Conservation (phyloP, 1,139 yeast species). For the Kodamaea sp. region DNA sequence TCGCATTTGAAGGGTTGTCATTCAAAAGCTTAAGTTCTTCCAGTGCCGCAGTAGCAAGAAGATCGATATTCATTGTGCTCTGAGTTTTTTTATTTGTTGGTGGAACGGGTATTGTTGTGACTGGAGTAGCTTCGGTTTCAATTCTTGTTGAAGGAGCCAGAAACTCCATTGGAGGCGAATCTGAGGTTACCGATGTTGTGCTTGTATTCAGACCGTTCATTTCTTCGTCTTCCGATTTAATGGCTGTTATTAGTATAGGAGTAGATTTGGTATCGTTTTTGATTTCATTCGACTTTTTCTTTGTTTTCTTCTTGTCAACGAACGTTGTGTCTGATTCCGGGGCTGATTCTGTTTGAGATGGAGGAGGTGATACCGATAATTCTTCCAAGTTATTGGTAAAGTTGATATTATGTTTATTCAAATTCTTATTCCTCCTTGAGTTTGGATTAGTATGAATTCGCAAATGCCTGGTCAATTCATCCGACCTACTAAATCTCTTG, state of each 20-base stretch:
- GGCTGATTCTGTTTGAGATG: conserved; percentile 1
- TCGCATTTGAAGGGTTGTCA: conserved; percentile 32
- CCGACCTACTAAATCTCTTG: conserved; percentile 64
- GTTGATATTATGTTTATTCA: conserved; percentile 13
- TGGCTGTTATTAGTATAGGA: not conserved
- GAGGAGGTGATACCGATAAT: conserved; percentile 1
- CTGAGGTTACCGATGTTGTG: not conserved
- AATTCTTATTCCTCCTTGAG: conserved; percentile 54
- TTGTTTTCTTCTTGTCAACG: conserved; percentile 1
- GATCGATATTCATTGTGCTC: conserved; percentile 60
- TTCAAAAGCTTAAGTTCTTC: conserved; percentile 63
- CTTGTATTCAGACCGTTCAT: not conserved
- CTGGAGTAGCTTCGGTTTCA: not conserved
- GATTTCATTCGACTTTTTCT: conserved; percentile 2
- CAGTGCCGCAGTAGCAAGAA: conserved; percentile 78
- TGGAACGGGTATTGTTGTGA: not conserved
- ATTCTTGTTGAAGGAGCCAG: conserved; percentile 4
- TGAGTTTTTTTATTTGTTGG: conserved; percentile 10
- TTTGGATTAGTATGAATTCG: conserved; percentile 62
- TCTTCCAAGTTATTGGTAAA: conserved; percentile 8
- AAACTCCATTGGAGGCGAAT: conserved; percentile 10
- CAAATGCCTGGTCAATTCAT: conserved; percentile 65
- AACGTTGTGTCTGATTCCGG: conserved; percentile 1
- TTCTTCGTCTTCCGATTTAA: conserved; percentile 1
- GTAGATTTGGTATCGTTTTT: not conserved